Conservation (phyloP, 176 grass and related monocot genomes). For the Oryza officinalis region DNA sequence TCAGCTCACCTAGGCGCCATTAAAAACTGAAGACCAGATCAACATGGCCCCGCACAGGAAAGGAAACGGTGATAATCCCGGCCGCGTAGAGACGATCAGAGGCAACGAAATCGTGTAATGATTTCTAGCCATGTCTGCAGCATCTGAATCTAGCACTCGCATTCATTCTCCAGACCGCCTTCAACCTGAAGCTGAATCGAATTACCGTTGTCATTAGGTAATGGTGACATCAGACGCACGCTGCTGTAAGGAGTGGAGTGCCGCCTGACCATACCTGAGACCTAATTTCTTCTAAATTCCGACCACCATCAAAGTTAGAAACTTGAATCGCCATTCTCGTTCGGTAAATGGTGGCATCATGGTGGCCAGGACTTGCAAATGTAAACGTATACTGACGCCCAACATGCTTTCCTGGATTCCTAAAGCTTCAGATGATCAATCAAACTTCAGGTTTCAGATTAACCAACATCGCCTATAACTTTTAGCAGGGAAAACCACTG, state of each 20-base stretch:
- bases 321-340: conserved; percentile 26
- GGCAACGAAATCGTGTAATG: conserved; percentile 33
- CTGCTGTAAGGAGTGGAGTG: conserved; percentile 45
- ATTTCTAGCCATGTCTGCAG: conserved; percentile 39
- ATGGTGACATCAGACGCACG: conserved; percentile 36
- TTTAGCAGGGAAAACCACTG: not conserved
- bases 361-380: conserved; percentile 13
- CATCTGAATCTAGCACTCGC: conserved; percentile 25
- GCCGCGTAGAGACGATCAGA: not conserved
- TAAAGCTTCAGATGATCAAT: conserved; percentile 1
- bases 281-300: conserved; percentile 33
- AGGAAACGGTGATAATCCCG: conserved; percentile 14
- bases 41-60: conserved; percentile 12
- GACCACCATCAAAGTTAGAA: conserved; percentile 26
- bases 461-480: not conserved
- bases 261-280: conserved; percentile 37
- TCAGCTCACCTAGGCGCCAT: conserved; percentile 36
- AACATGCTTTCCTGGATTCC: conserved; percentile 43
- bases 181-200: conserved; percentile 22
- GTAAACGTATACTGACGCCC: conserved; percentile 43
- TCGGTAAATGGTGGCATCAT: conserved; percentile 29
- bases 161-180: conserved; percentile 19
- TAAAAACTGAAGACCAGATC: conserved; percentile 17
- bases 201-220: conserved; percentile 23
- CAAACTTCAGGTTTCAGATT: conserved; percentile 11